Evolutionary conservation across 306 rosid genomes (phyloP), one percentile per base, ranked within the genome.

Genomic region (Nissolia schottii): DNA sequence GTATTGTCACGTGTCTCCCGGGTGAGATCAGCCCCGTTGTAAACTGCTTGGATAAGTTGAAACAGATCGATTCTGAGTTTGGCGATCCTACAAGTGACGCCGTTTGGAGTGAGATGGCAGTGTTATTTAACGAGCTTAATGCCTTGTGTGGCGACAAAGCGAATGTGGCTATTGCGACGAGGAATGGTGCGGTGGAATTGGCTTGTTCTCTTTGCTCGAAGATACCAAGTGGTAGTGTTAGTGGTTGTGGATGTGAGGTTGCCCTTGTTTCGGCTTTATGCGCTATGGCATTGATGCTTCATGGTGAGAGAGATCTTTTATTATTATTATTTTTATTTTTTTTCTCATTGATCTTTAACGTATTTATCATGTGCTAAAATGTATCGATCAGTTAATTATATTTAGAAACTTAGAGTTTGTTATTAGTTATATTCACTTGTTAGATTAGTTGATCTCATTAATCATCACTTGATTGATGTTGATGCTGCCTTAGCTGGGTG

Each of bases 21-120:
- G 97, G 97, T 11, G 91, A 89, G 72, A 80, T 81, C 32, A 75
- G 89, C 67, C 97, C 95, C 11, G 87, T 94, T 54, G 69, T 91
- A 15, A 81, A 65, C 61, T 79, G 95, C 66, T 48, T 94, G 80
- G 86, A 86, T 3, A 54, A 73, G 77, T 31, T 94, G 82, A 87
- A 48, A 60, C 69, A 72, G 66, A 56, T 93, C 61, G 67, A 45
- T 13, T 49, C 57, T 14, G 43, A 55, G 67, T 41, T 55, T 8
- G 68, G 53, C 67, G 65, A 70, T 68, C 74, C 16, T 43, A 54
- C 64, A 16, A 13, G 4, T 2, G 78, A 64, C 10, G 32, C 11
- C 22, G 56, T 41, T 68, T 79, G 54, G 77, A 75, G 11, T 70
- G 22, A 59, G 58, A 18, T 79, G 19, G 87, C 51, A 19, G 70